Percentiles rank a stretch among this genome's conserved stretches.
phyloP scores from a whole-genome alignment of 768 basidiomycete species.

The Boletus tylopilopsis region DNA sequence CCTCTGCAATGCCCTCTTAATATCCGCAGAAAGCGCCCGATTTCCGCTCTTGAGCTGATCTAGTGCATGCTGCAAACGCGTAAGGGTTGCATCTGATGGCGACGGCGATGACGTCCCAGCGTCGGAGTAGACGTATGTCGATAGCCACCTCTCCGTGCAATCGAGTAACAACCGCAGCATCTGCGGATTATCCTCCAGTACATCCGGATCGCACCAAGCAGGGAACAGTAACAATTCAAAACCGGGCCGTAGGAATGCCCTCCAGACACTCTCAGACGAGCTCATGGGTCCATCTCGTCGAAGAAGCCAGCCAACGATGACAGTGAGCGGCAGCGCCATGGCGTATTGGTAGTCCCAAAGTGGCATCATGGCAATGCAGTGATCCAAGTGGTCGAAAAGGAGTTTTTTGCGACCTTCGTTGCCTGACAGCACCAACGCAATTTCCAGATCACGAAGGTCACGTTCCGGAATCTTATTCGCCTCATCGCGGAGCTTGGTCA shows the following conservation, averaged over 20 bases:
- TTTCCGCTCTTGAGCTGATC: no score
- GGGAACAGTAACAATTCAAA: constrained; percentile 1
- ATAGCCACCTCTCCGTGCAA: no score
- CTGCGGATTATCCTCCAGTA: constrained; percentile 4
- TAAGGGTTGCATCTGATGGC: no score
- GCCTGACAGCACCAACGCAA: background rate
- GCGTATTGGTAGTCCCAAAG: background rate
- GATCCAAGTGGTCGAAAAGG: constrained; percentile 2
- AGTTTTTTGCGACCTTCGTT: background rate
- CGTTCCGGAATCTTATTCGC: constrained; percentile 1
- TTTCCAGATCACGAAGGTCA: constrained; percentile 5
- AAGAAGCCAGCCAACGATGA: constrained; percentile 5
- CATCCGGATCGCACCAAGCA: constrained; percentile 5
- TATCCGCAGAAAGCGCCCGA: no score
- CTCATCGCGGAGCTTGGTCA: background rate
- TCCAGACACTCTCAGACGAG: background rate
- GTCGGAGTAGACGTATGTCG: no score
- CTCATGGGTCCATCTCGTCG: background rate
- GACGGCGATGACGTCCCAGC: no score
- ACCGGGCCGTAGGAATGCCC: background rate
- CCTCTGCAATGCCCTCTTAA: no score
- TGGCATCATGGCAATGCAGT: background rate
- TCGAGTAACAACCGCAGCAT: background rate
- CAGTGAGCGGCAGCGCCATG: constrained; percentile 3
- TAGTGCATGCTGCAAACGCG: no score